Evolutionary conservation across 163 green algal genomes (phyloP), one percentile per base, ranked within the genome.

Genomic region (Scenedesmus sp.): DNA sequence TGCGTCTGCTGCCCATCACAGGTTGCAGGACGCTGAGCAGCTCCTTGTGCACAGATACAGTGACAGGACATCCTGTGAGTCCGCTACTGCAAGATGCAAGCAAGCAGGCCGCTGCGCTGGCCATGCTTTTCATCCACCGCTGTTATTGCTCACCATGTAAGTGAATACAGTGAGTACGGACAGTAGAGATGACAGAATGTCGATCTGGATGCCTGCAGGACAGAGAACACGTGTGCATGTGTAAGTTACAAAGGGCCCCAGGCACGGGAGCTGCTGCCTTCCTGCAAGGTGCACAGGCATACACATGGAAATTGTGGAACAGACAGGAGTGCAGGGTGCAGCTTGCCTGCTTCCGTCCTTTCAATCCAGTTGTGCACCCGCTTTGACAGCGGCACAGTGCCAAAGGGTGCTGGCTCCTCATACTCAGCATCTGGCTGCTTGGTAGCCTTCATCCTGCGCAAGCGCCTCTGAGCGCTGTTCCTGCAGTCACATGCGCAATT

Each of bases 91-190:
- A 85, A 64, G 34, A 9, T 62, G 34, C n/a, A 82, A n/a, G n/a
- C 16, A 46, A 76, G 74, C 74, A 82, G n/a, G 74, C 6, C 9
- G 12, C 1, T 82, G 73, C 73, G 34, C 18, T 76, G 66, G 18
- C 2, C 18, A 2, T 76, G 2, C 2, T 76, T 76, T 76, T 76
- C 18, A 23, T 3, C 16, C 15, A 67, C 18, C 20, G 20, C 23
- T 23, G 57, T 89, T 15, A 64, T 10, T 9, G 52, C 70, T n/a
- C 15, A 88, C 77, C 88, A 92, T 89, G 26, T 92, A 92, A 18
- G 70, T 86, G 55, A 54, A 60, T 1, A 92, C 83, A n/a, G 89
- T 86, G n/a, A 90, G 46, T 23, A 92, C 4, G 16, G 89, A 92
- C 23, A 92, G 67, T 4, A 90, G 20, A 55, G 89, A 74, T 13